A percentile compares a stretch with the other conserved stretches of the same genome.
Evolutionary conservation across 2,329 filamentous ascomycete genomes (phyloP).

Genomic region (Zasmidium cellare): DNA sequence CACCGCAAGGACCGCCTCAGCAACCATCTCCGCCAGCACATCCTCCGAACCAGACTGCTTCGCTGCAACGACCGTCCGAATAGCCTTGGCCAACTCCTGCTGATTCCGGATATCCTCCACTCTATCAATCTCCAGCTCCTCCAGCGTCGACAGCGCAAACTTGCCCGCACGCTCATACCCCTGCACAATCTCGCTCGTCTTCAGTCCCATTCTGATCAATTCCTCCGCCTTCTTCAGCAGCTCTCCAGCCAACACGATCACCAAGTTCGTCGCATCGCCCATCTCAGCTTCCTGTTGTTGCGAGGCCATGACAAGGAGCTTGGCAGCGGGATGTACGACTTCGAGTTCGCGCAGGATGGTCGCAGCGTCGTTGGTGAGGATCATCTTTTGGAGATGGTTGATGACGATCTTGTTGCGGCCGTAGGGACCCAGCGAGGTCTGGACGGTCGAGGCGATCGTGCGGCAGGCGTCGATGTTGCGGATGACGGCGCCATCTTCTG

Average conservation of each 20-base stretch:
- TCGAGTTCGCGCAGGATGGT: constrained; percentile 97
- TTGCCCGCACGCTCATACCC: constrained; percentile 95
- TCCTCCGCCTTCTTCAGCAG: constrained; percentile 96
- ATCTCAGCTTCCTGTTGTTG: constrained; percentile 99
- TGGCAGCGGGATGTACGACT: constrained; percentile 96
- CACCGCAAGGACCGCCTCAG: constrained; percentile 80
- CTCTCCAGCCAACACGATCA: constrained; percentile 94
- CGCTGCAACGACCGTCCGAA: constrained; percentile 91
- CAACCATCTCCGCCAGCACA: constrained; percentile 79
- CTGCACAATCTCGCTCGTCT: constrained; percentile 94
- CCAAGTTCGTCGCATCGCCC: constrained; percentile 96
- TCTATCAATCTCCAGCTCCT: constrained; percentile 83
- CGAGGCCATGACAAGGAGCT: constrained; percentile 96
- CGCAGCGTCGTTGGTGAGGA: constrained; percentile 94
- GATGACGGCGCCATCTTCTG: constrained; percentile 97
- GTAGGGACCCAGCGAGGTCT: constrained; percentile 95
- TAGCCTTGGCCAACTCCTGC: constrained; percentile 87
- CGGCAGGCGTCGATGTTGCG: constrained; percentile 99
- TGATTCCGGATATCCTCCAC: constrained; percentile 80
- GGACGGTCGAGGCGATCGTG: constrained; percentile 91
- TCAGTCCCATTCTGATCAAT: constrained; percentile 91
- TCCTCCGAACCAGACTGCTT: constrained; percentile 96
- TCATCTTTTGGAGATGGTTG: constrained; percentile 99
- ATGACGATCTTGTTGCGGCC: constrained; percentile 99
- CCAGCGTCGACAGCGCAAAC: constrained; percentile 79